These are phyloP conservation scores for Colletotrichum tamarilloi DNA, from an alignment of 2,329 filamentous ascomycete genomes.

Conservation along the genomic window DNA sequence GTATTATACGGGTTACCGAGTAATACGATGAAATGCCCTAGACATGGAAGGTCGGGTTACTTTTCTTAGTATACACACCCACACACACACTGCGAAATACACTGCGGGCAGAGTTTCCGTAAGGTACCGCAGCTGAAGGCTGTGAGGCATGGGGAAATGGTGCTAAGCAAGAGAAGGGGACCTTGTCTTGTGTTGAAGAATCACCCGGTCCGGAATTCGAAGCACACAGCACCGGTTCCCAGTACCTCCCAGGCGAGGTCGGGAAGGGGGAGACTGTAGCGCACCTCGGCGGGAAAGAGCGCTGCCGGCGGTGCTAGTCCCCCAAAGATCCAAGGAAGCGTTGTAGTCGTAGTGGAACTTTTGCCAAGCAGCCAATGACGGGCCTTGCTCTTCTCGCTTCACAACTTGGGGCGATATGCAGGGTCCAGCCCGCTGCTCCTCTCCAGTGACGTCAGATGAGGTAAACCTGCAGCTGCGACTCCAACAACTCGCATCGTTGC, in stretches of 20 bases:
- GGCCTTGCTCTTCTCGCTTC: not conserved
- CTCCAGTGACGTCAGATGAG: conserved; percentile 12
- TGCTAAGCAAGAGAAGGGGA: not conserved
- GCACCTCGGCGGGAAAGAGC: not conserved
- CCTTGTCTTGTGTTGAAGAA: not conserved
- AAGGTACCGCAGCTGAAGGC: not conserved
- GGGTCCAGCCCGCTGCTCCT: not conserved
- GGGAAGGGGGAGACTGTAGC: not conserved
- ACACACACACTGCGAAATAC: no score
- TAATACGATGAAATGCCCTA: not conserved
- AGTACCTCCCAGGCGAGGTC: not conserved
- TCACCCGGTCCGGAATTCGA: not conserved
- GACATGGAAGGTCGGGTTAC: no score
- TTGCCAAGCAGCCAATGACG: not conserved
- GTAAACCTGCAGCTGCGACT: not conserved
- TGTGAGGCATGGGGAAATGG: not conserved
- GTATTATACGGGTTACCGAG: not conserved
- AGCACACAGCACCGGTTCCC: not conserved
- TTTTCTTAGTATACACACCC: no score
- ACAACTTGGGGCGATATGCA: not conserved
- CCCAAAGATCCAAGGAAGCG: no score
- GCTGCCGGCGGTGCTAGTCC: not conserved
- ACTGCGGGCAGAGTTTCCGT: no score
- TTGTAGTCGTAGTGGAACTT: not conserved
- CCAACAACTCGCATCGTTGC: not conserved